Conservation (phyloP, 2,329 filamentous ascomycete species). For the Keithomyces neogunnii region DNA sequence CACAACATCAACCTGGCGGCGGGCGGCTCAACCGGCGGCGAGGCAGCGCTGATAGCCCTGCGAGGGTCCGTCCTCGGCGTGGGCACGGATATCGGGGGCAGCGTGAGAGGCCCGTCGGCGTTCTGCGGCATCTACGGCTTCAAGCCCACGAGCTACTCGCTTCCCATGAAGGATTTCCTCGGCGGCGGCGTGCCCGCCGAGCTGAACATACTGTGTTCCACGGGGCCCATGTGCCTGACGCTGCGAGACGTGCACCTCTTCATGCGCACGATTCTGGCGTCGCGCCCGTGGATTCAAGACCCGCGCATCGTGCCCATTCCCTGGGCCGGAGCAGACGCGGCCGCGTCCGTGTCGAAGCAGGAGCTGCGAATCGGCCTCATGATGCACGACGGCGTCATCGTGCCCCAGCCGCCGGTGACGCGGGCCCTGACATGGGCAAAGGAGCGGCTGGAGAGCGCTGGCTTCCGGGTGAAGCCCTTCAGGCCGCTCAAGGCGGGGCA, state of each 20-base stretch:
- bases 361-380: conserved; percentile 34
- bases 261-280: conserved; percentile 12
- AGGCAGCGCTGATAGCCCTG: conserved; percentile 28
- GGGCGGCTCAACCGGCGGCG: conserved; percentile 56
- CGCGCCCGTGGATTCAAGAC: conserved; percentile 21
- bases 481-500: not conserved
- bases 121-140: conserved; percentile 17
- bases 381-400: conserved; percentile 26
- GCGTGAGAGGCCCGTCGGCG: conserved; percentile 19
- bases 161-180: conserved; percentile 18
- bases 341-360: conserved; percentile 2
- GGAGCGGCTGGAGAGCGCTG: conserved; percentile 1
- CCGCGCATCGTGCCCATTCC: conserved; percentile 21
- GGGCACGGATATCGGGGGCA: conserved; percentile 30
- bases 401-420: conserved; percentile 26
- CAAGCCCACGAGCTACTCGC: conserved; percentile 12
- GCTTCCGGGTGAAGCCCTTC: conserved; percentile 2
- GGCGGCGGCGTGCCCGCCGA: conserved; percentile 17
- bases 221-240: conserved; percentile 24
- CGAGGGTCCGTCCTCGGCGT: conserved; percentile 28
- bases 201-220: conserved; percentile 24
- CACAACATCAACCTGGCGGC: conserved; percentile 48
- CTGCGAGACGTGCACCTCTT: conserved; percentile 27
- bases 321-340: conserved; percentile 19
- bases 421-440: conserved; percentile 1